Base-by-base conservation (phyloP, 2,329 filamentous ascomycete species). In the Botrytis pseudocinerea region DNA sequence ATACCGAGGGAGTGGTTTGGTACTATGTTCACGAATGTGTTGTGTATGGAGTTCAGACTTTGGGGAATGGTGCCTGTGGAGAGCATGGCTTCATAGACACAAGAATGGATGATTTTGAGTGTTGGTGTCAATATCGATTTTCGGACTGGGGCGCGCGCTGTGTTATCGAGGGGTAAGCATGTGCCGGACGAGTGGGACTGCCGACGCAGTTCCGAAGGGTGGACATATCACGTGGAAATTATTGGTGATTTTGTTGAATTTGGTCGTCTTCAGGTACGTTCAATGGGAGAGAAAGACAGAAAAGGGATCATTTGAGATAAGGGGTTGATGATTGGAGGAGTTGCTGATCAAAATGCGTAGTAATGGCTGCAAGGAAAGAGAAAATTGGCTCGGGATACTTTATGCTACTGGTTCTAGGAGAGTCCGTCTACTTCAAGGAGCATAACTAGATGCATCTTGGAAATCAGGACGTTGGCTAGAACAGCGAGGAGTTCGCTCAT, bases 11-110 rank as follows among this genome's bases (percentile, higher is more conserved):
- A 66, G 4, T 22, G 64, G 46, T 40, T 40, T 38, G 46, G 46
- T 22, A 40, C 16, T 40, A 42, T 54, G 10, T 40, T 54, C n/a
- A 16, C 51, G 35, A 66, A 40, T 25, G 46, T 35, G n/a, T 18
- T 66, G 35, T 66, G 46, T 40, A 66, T 54, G n/a, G 65, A 69
- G 10, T 16, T 69, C 18, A 69, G 48, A 57, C n/a, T 57, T 44
- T 69, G 35, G 18, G 65, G 48, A 69, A 69, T 18, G 38, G 48
- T 57, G 32, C 35, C 38, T n/a, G 65, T 42, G 65, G 65, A 32
- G 22, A 69, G 38, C 35, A 44, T 22, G 2, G 6, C 25, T 42
- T 28, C 20, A 42, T 12, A n/a, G 48, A 40, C 4, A 44, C 38
- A 18, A 5, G 38, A 69, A 14, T 12, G 14, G 14, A 5, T 57